Evolutionary conservation across 257 asterid species (phyloP).

Genomic region (Sherardia arvensis): DNA sequence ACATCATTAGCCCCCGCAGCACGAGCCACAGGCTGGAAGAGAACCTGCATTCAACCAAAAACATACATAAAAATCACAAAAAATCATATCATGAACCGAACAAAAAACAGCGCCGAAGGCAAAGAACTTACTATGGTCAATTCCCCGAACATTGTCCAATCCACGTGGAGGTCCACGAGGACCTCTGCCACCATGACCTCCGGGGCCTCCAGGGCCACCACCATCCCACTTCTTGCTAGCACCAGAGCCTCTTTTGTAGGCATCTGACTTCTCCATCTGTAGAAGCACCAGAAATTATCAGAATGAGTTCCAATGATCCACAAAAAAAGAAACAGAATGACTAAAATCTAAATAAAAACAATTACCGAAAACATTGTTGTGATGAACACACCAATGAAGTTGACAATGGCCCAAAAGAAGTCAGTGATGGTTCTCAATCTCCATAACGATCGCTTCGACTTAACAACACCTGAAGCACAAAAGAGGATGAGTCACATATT

Average conservation of each 20-base stretch:
- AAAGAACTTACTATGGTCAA: constrained; percentile 77
- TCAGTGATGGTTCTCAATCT: constrained; percentile 67
- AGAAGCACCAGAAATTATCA: constrained; percentile 4
- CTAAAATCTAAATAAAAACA: not conserved
- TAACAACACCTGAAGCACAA: constrained; percentile 63
- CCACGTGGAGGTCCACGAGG: constrained; percentile 94
- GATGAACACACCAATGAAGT: constrained; percentile 59
- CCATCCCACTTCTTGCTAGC: constrained; percentile 96
- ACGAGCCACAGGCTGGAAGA: constrained; percentile 97
- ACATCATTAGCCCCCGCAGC: constrained; percentile 66
- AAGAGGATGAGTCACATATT: not conserved
- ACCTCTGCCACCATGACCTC: constrained; percentile 85
- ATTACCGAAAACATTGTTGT: constrained; percentile 90
- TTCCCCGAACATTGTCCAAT: constrained; percentile 70
- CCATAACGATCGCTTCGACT: constrained; percentile 76
- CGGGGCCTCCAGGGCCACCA: constrained; percentile 93
- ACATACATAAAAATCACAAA: not conserved
- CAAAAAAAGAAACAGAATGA: not conserved
- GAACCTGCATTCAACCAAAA: constrained; percentile 36
- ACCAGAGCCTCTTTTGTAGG: constrained; percentile 64
- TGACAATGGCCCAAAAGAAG: constrained; percentile 73
- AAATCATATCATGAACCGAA: too few relatives aligned
- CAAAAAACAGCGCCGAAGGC: not conserved
- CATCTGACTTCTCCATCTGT: constrained; percentile 91
- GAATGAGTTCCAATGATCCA: not conserved